Evolutionary conservation across 2,329 filamentous ascomycete species (phyloP), one percentile per base, ranked within the genome.

Genomic region (Phaeophleospora eucalypticola): DNA sequence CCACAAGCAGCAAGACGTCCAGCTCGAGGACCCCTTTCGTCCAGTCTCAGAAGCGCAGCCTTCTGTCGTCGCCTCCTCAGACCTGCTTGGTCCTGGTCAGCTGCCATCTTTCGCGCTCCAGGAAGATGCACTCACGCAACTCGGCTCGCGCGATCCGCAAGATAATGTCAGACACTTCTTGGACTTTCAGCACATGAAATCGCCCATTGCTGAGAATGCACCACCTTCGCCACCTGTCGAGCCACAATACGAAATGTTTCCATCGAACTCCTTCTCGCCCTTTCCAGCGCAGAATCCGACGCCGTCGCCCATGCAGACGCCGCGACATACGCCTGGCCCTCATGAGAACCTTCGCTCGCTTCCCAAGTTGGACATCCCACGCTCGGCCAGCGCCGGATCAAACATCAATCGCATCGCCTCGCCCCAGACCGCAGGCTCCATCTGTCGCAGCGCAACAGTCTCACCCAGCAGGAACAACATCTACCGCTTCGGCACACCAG

Each of bases 81-180:
- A 96, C 67, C 78, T 94, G 9, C 78, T 97, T 53, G 90, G 89
- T 2, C 84, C 87, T 4, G 79, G 79, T 6, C 68, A 78, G 29
- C 65, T 83, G 10, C 77, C 84, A 17, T 75, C 83, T 18, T 76
- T 90, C 49, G 71, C 70, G 16, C 78, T 96, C 32, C 84, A 89
- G 59, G 84, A 89, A 65, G 81, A 84, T 40, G 78, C 77, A 35
- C 81, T 95, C 14, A 81, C 82, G 48, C 81, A 77, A 52, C 65
- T 95, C 24, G 78, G 86, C 62, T 74, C 76, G 15, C 79, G 86
- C 43, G 89, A 96, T 62, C 87, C 90, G 4, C 90, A 94, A 66
- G 90, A 96, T 69, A 95, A 91, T 58, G 89, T 97, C 29, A 84
- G 87, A 62, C 88, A 95, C 56, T 97, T 95, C 69, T 78, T 97